These are phyloP conservation scores for Physcomitrellopsis africana DNA, from an alignment of 225 moss, liverwort and hornwort species.

Conservation along the genomic window DNA sequence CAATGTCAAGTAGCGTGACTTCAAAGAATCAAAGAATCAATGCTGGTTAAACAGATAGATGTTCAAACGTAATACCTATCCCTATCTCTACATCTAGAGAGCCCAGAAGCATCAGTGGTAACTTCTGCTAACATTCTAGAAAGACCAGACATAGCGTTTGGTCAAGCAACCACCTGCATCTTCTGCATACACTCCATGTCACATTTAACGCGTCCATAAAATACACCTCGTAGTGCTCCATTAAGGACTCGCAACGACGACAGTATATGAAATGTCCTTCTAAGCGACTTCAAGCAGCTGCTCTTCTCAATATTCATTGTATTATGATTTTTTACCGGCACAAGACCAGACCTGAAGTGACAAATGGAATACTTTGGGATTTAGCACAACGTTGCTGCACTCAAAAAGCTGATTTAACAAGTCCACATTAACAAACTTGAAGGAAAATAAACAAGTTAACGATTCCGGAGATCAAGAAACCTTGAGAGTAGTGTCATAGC, in stretches of 20 bases:
- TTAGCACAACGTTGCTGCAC: no score
- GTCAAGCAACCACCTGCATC: constrained; percentile 37
- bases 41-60: constrained; percentile 16
- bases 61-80: constrained; percentile 26
- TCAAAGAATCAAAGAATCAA: constrained; percentile 48
- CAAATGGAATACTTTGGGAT: not conserved
- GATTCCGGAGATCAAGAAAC: constrained; percentile 16
- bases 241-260: constrained; percentile 13
- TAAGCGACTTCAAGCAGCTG: constrained; percentile 8
- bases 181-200: constrained; percentile 22
- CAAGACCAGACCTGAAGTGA: constrained; percentile 53
- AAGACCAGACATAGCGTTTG: constrained; percentile 23
- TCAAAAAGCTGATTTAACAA: no score
- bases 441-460: no score
- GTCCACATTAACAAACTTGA: no score
- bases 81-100: constrained; percentile 29
- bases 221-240: constrained; percentile 32
- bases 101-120: constrained; percentile 15
- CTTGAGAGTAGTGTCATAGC: constrained; percentile 71
- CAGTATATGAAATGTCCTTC: not conserved
- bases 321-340: constrained; percentile 31
- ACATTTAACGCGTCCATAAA: constrained; percentile 26
- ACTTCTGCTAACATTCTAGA: constrained; percentile 1
- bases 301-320: not conserved
- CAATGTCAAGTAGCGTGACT: constrained; percentile 20